Base-by-base conservation (phyloP, 306 rosid species). In the Vachellia pachyceras region DNA sequence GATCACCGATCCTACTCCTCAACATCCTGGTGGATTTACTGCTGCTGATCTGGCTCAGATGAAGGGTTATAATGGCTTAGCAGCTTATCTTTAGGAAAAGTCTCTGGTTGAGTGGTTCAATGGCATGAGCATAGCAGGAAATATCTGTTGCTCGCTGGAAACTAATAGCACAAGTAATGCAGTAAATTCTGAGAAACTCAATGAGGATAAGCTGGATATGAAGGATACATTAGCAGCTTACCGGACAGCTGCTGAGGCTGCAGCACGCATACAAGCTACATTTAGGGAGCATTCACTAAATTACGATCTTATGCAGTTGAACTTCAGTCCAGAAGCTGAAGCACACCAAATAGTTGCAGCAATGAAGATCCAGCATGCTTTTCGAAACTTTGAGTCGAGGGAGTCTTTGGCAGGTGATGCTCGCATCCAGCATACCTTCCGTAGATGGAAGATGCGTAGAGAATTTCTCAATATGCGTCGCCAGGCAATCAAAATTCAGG, bases 331-430 rank as follows among this genome's bases (percentile, higher is more conserved):
- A 0, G 97, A 93, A 89, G 90, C 65, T 78, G 97, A 93, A 88
- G 99, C 98, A 64, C 96, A 89, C 17, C 46, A 70, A 69, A 93
- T 96, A 72, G 79, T 96, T 75, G 97, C 99, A 40, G 99, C 97
- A 89, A 82, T 96, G 99, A 93, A 87, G 83, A 96, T 96, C 84
- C 99, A 96, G 69, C 97, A 93, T 81, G 98, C 99, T 82, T 96
- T 85, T 78, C 94, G 94, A 63, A 89, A 87, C 80, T 88, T 47
- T 50, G 99, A 89, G 83, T 49, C 89, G 0, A 85, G 83, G 76
- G 92, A 88, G 77, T 82, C 72, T 79, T 81, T 91, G 84, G 76
- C 73, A 68, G 99, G 98, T 70, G 99, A 96, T 80, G 97, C 91
- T 64, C 97, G 82, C 68, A 96, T 96, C 74, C 98, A 96, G 80